A percentile compares a stretch with the other conserved stretches of the same genome.
These are phyloP conservation scores for Colletotrichum noveboracense DNA, from an alignment of 2,329 filamentous ascomycete species.

Conservation along the genomic window DNA sequence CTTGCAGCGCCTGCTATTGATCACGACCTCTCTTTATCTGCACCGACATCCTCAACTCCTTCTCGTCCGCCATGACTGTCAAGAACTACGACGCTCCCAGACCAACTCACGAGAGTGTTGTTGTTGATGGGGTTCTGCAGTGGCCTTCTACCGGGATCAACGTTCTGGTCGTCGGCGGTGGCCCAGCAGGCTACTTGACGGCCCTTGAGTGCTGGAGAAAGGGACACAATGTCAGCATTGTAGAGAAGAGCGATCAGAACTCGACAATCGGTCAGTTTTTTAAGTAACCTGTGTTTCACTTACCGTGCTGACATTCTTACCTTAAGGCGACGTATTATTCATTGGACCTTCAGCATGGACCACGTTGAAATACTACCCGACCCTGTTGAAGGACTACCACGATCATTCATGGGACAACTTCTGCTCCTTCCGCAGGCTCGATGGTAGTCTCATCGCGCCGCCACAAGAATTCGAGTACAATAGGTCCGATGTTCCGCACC, in stretches of 20 bases:
- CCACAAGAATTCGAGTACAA: not conserved
- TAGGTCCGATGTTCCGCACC: not conserved
- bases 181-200: not conserved
- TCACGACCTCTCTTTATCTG: not conserved
- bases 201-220: slow-evolving; percentile 4
- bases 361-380: not conserved
- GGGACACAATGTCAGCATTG: not conserved
- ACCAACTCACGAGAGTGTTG: not conserved
- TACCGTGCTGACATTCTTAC: rapidly evolving
- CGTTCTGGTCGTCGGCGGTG: not conserved
- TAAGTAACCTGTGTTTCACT: no score
- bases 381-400: not conserved
- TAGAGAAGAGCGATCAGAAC: not conserved
- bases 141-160: not conserved
- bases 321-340: not conserved
- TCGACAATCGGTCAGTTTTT: not conserved
- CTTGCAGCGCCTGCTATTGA: not conserved
- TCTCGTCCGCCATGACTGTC: not conserved
- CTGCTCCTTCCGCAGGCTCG: not conserved
- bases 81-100: rapidly evolving
- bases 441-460: not conserved
- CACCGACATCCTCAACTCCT: not conserved
- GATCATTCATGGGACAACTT: not conserved
- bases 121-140: not conserved
- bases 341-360: not conserved